Evolutionary conservation across 2,329 filamentous ascomycete species (phyloP).

Genomic region (Sporothrix schenckii): DNA sequence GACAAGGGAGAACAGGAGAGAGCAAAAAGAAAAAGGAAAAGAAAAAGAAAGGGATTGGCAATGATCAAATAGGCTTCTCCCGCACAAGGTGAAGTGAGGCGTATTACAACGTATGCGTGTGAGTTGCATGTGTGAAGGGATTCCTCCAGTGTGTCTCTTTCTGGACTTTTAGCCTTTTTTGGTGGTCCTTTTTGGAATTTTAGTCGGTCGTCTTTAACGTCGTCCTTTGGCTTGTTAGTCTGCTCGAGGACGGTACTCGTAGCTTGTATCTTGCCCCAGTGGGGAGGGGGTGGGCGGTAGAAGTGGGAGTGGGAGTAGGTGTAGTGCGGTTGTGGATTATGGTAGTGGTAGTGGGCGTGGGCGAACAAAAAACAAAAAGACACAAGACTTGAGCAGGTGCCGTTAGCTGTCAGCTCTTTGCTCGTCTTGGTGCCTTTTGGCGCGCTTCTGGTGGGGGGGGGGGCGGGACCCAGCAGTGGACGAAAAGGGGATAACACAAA

Average conservation of each 20-base stretch:
- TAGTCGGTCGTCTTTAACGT: too few relatives aligned
- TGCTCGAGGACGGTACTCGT: neutral
- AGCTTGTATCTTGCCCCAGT: neutral
- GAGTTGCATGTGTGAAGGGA: too few relatives aligned
- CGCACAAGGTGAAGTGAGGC: neutral
- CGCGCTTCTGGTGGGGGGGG: constrained; percentile 21
- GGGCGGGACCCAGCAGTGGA: constrained; percentile 4
- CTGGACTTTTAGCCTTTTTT: too few relatives aligned
- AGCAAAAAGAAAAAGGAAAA: neutral
- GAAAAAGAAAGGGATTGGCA: constrained; percentile 39
- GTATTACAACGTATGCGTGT: too few relatives aligned
- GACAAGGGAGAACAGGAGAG: neutral
- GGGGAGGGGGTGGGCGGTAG: neutral
- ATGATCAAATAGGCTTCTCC: constrained; percentile 39
- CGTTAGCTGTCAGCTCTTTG: constrained; percentile 24
- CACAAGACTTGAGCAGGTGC: neutral
- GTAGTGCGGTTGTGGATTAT: neutral
- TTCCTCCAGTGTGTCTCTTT: too few relatives aligned
- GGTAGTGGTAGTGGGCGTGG: neutral
- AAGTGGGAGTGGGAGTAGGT: neutral
- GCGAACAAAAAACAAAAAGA: too few relatives aligned
- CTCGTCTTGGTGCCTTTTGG: constrained; percentile 25
- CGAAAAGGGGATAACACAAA: constrained; percentile 23
- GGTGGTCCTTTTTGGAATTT: too few relatives aligned
- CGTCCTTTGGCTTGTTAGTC: neutral